Percentiles rank a stretch among this genome's conserved stretches.
Conservation (phyloP, 2,329 filamentous ascomycete genomes). For the Apiospora phragmitis region DNA sequence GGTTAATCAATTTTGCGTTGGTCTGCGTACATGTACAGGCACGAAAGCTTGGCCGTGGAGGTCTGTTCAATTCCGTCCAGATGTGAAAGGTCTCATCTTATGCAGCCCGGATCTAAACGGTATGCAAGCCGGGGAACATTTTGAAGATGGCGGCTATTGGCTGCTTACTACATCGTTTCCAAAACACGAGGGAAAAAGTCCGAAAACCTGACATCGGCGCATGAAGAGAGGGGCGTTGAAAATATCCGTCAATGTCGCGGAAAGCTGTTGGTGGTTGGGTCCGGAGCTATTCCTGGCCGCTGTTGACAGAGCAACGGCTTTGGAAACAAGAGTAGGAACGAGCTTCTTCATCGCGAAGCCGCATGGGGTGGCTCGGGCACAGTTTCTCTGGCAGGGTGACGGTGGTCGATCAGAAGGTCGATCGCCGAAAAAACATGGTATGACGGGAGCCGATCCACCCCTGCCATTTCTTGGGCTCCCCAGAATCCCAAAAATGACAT, state of each 20-base stretch:
- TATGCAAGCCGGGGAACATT: not conserved
- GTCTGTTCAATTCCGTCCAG: not conserved
- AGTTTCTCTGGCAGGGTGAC: conserved; percentile 29
- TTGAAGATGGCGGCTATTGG: not conserved
- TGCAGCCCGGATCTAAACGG: not conserved
- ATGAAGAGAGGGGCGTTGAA: not conserved
- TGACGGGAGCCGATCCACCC: conserved; percentile 5
- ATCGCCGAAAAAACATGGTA: conserved; percentile 3
- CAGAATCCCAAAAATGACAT: not conserved
- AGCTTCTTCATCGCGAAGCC: conserved; percentile 2
- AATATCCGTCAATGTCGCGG: not conserved
- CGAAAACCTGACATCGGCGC: not conserved
- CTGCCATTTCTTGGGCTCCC: not conserved
- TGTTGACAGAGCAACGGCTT: not conserved
- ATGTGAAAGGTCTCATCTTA: not conserved
- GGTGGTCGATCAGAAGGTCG: conserved; percentile 10
- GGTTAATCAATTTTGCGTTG: not conserved
- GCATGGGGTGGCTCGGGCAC: conserved; percentile 2
- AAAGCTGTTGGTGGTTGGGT: not conserved
- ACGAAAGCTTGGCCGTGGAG: not conserved
- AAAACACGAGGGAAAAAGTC: not conserved
- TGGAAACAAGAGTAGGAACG: conserved; percentile 1
- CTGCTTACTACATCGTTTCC: not conserved
- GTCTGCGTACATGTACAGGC: not conserved
- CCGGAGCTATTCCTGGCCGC: not conserved